Evolutionary conservation across 176 grass and related monocot genomes (phyloP), one percentile per base, ranked within the genome.

Genomic region (Tillandsia fasciculata): DNA sequence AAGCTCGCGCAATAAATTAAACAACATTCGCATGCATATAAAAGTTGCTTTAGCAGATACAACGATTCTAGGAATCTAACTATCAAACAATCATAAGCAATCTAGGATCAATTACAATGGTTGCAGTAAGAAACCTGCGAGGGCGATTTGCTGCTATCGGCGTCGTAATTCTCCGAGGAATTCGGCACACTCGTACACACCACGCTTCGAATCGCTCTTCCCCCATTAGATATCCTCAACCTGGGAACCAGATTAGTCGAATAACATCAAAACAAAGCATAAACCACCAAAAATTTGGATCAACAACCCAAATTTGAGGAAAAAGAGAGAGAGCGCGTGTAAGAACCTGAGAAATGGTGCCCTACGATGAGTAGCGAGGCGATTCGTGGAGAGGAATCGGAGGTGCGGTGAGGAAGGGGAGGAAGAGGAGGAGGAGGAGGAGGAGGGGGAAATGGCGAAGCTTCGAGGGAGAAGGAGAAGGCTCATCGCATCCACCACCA

Each of bases 151-250:
- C 18, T 26, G 22, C 51, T 27, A 68, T 50, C 22, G 23, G 78
- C 23, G 1, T 56, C 64, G 3, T 63, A 81, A 81, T 74, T 57
- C 9, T 75, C 67, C 7, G 24, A 49, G 11, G 64, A 23, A 69
- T 74, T 75, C 24, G 49, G 12, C 33, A 10, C 56, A 49, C 68
- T 81, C 71, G 67, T 63, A 81, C 78, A 81, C 56, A 72, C 64
- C 11, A 68, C 53, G 74, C 68, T 59, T 9, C 63, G 26, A 61
- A 33, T 8, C 3, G 20, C 52, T 81, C 24, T 81, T 51, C 47
- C 66, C 2, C 5, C 26, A 63, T 70, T 74, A 81, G 64, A 69
- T 50, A 75, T 74, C 70, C 23, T 59, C 12, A 74, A 74, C 20
- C 78, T 81, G 63, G 28, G 13, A 49, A 63, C 33, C 33, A 57